Conservation (phyloP, 495 filamentous ascomycete genomes). For the Aspergillus sclerotioniger region DNA sequence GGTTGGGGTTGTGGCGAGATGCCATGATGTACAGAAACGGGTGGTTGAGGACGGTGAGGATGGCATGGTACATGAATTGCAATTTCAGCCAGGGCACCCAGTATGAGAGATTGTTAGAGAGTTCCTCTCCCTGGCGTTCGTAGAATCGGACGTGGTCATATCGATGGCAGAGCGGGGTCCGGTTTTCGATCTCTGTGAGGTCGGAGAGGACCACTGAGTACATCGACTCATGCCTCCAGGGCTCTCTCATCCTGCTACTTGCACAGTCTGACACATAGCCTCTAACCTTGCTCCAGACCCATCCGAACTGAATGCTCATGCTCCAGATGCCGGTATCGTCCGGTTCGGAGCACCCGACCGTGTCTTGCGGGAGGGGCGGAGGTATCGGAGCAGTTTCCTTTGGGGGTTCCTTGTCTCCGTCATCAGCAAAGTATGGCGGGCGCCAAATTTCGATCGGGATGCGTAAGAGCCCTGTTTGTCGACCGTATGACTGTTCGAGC, state of each 20-base stretch:
- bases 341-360: slow-evolving; percentile 29
- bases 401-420: slow-evolving; percentile 16
- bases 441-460: slow-evolving; percentile 33
- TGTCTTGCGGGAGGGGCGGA: slow-evolving; percentile 38
- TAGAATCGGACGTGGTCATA: slow-evolving; percentile 50
- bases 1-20: slow-evolving; percentile 44
- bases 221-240: slow-evolving; percentile 47
- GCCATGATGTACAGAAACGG: slow-evolving; percentile 49
- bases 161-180: slow-evolving; percentile 43
- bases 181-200: slow-evolving; percentile 45
- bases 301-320: slow-evolving; percentile 39
- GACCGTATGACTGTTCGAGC: slow-evolving; percentile 42
- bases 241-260: slow-evolving; percentile 40
- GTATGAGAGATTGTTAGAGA: slow-evolving; percentile 36
- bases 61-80: slow-evolving; percentile 48
- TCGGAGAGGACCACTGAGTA: slow-evolving; percentile 45
- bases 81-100: slow-evolving; percentile 47
- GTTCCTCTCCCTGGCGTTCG: slow-evolving; percentile 37
- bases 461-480: slow-evolving; percentile 38
- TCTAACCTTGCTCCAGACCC: slow-evolving; percentile 46
- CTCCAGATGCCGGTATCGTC: slow-evolving; percentile 44
- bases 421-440: slow-evolving; percentile 27
- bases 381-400: slow-evolving; percentile 22
- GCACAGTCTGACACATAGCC: slow-evolving; percentile 42
- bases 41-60: slow-evolving; percentile 45